Evolutionary conservation across 768 basidiomycete species (phyloP).

Genomic region (Daedaleopsis nitida): DNA sequence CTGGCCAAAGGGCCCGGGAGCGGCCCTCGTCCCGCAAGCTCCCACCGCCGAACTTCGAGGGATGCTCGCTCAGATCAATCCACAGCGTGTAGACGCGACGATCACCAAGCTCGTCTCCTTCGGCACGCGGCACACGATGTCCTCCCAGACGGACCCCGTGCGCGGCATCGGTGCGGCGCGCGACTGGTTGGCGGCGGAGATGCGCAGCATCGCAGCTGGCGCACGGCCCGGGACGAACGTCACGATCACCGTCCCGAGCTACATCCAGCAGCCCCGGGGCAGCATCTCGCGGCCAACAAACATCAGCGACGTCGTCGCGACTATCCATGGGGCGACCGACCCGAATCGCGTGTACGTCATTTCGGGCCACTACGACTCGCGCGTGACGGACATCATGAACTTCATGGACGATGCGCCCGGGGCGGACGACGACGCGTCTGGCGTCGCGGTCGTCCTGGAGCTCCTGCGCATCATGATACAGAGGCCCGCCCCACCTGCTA

Average conservation of each 20-base stretch:
- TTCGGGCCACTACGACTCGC: constrained; percentile 58
- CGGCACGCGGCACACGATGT: constrained; percentile 55
- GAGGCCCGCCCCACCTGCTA: constrained; percentile 45
- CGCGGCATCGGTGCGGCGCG: constrained; percentile 59
- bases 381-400: constrained; percentile 42
- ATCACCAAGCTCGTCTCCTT: constrained; percentile 57
- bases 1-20: constrained; percentile 57
- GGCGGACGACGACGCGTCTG: constrained; percentile 56
- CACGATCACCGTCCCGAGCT: constrained; percentile 46
- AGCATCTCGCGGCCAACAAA: constrained; percentile 44
- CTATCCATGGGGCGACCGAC: constrained; percentile 49
- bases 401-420: constrained; percentile 50
- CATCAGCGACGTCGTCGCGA: constrained; percentile 55
- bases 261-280: constrained; percentile 40
- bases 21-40: constrained; percentile 41
- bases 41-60: constrained; percentile 45
- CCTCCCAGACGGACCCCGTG: constrained; percentile 53
- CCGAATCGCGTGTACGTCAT: constrained; percentile 54
- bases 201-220: constrained; percentile 44
- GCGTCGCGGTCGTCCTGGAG: constrained; percentile 55
- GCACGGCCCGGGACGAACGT: constrained; percentile 39
- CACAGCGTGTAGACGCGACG: constrained; percentile 45
- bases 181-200: constrained; percentile 55
- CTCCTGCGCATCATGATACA: constrained; percentile 51
- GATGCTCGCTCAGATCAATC: constrained; percentile 51